phyloP scores from a whole-genome alignment of 306 rosid species.

The Mucuna pruriens region DNA sequence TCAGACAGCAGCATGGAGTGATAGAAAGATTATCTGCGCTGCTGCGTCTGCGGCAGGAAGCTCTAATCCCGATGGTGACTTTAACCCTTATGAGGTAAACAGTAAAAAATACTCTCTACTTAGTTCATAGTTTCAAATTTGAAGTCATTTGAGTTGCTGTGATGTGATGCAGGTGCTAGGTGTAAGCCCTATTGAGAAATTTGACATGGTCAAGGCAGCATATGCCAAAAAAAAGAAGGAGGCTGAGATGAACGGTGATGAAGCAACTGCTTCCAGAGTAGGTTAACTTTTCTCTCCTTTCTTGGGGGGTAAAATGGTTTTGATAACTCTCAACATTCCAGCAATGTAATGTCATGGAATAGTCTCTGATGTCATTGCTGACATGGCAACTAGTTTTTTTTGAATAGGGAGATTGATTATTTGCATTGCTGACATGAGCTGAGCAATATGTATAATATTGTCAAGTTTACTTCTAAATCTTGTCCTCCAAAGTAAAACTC shows the following conservation, averaged over 20 bases:
- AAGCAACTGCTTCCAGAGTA: slow-evolving; percentile 80
- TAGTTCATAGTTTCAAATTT: background rate
- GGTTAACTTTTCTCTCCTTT: slow-evolving; percentile 30
- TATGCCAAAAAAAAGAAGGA: slow-evolving; percentile 73
- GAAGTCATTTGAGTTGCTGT: background rate
- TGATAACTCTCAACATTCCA: background rate
- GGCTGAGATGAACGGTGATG: slow-evolving; percentile 81
- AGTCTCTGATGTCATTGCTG: background rate
- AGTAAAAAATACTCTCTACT: slow-evolving; percentile 4
- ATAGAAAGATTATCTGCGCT: slow-evolving; percentile 44
- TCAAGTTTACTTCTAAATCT: slow-evolving; percentile 8
- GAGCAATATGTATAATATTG: background rate
- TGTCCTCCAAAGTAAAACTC: background rate
- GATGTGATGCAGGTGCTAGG: slow-evolving; percentile 68
- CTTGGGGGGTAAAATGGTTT: background rate
- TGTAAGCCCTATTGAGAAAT: slow-evolving; percentile 81
- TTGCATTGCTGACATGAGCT: slow-evolving; percentile 1
- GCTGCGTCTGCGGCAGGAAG: slow-evolving; percentile 95
- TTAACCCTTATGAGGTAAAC: slow-evolving; percentile 82
- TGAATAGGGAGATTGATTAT: slow-evolving; percentile 12
- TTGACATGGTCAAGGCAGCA: slow-evolving; percentile 72
- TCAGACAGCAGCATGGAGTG: slow-evolving; percentile 40
- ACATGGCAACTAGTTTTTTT: slow-evolving; percentile 17
- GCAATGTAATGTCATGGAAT: background rate
- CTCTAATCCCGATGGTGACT: slow-evolving; percentile 71